A percentile compares a stretch with the other conserved stretches of the same genome.
phyloP scores from a whole-genome alignment of 169 alveolate genomes.

The Cryptosporidium parvum region DNA sequence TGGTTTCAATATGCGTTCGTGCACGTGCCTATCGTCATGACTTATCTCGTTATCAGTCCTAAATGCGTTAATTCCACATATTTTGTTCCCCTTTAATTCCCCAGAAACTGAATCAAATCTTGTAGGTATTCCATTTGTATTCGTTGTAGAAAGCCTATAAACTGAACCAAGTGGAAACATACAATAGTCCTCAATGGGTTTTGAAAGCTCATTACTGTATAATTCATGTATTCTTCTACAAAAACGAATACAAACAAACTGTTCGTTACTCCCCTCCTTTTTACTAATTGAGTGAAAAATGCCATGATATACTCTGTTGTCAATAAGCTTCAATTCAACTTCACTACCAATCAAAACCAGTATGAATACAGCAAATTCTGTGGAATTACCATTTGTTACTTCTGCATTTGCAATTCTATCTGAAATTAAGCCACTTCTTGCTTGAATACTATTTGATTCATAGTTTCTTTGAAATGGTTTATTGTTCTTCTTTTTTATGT shows the following conservation, averaged over 20 bases:
- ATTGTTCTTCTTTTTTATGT: neutral
- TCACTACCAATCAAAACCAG: conserved; percentile 45
- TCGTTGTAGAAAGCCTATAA: conserved; percentile 27
- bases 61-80: conserved; percentile 4
- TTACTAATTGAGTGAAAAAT: conserved; percentile 49
- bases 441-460: neutral
- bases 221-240: conserved; percentile 40
- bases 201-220: conserved; percentile 36
- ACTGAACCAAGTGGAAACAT: conserved; percentile 42
- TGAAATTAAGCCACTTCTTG: neutral
- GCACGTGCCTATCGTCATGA: no score
- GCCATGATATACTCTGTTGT: conserved; percentile 21
- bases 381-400: neutral
- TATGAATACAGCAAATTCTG: conserved; percentile 58
- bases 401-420: neutral
- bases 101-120: conserved; percentile 47
- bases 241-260: conserved; percentile 45
- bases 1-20: conserved; percentile 47
- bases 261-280: conserved; percentile 17
- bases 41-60: conserved; percentile 55
- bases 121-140: conserved; percentile 46
- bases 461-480: neutral
- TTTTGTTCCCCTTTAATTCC: conserved; percentile 24
- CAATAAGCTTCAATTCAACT: conserved; percentile 38
- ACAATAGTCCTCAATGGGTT: conserved; percentile 20